Base-by-base conservation (phyloP, 768 basidiomycete species). In the Leccinum olivaceopallidum region DNA sequence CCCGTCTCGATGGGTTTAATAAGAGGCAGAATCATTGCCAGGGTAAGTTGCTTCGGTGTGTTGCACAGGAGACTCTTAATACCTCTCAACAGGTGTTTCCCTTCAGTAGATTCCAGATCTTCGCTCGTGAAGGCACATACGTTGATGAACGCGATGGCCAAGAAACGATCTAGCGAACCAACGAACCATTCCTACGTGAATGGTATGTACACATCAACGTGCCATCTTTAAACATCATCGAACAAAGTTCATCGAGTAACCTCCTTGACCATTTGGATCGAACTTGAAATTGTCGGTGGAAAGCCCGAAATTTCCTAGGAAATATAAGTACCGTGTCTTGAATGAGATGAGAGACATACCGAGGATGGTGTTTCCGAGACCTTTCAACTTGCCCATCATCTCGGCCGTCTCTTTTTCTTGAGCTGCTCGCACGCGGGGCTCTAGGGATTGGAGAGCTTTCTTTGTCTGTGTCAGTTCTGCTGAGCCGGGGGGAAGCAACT, bases 281-380 rank as follows among this genome's bases (percentile, higher is more conserved):
- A 99, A 93, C 76, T 98, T 90, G 83, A 98, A 98, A 77, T 96
- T 98, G 71, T 98, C 88, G 0, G 95, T 98, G 14, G 90, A 94
- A 63, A 98, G 73, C 18, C 97, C 96, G 70, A 98, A 98, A 61
- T 90, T 92, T 4, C 94, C 93, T 95, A 18, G 53, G 14, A 56
- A 55, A 34, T 6, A 26, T 47, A 22, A 20, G 22, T 13, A 39
- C 54, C 6, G 39, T 52, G 22, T 50, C 60, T 34, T 57, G 56
- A 24, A 28, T 50, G 10, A 10, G 14, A 18, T 44, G 6, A 54
- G 8, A 42, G 48, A 65, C 82, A 58, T 67, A 87, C 96, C 95
- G 20, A 99, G 80, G 51, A 99, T 79, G 58, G 81, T 91, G 71
- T 99, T 94, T 2, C 96, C 96, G 8, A 99, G 74, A 5, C 89